Percentiles rank a stretch among this genome's conserved stretches.
Conservation (phyloP, 306 rosid genomes). For the Rosa persica region DNA sequence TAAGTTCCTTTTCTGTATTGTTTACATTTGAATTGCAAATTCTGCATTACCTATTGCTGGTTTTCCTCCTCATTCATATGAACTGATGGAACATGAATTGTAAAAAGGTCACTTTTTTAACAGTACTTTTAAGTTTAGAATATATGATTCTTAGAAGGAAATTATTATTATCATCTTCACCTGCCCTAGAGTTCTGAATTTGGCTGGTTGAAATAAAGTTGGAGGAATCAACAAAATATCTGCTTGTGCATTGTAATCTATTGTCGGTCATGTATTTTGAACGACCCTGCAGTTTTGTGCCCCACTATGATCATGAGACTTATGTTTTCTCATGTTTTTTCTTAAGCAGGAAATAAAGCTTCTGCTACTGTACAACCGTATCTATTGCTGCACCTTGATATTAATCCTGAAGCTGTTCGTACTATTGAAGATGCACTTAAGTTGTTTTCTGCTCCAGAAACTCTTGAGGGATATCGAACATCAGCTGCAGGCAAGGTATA, state of each 20-base stretch:
- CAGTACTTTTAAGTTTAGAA: not conserved
- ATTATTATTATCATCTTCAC: not conserved
- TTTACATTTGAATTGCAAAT: not conserved
- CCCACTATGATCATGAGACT: constrained; percentile 6
- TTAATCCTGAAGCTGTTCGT: constrained; percentile 64
- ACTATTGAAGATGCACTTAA: constrained; percentile 85
- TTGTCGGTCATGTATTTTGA: not conserved
- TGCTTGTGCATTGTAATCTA: not conserved
- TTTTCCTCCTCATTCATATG: not conserved
- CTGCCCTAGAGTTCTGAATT: not conserved
- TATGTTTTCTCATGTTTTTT: constrained; percentile 4
- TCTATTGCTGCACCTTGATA: constrained; percentile 89
- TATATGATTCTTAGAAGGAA: too few species aligned
- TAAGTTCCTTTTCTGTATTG: not conserved
- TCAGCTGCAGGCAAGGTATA: constrained; percentile 77
- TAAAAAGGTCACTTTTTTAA: not conserved
- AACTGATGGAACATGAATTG: not conserved
- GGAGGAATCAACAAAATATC: not conserved
- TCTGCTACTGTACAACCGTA: constrained; percentile 86
- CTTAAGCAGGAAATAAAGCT: constrained; percentile 50
- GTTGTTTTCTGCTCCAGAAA: constrained; percentile 85
- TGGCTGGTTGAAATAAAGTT: not conserved
- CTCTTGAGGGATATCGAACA: constrained; percentile 86
- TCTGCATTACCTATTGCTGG: not conserved
- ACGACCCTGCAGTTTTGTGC: not conserved